Percentiles rank a stretch among this genome's conserved stretches.
These are phyloP conservation scores for Rhizopus delemar DNA, from an alignment of 371 early-diverging fungal genomes.

Conservation along the genomic window DNA sequence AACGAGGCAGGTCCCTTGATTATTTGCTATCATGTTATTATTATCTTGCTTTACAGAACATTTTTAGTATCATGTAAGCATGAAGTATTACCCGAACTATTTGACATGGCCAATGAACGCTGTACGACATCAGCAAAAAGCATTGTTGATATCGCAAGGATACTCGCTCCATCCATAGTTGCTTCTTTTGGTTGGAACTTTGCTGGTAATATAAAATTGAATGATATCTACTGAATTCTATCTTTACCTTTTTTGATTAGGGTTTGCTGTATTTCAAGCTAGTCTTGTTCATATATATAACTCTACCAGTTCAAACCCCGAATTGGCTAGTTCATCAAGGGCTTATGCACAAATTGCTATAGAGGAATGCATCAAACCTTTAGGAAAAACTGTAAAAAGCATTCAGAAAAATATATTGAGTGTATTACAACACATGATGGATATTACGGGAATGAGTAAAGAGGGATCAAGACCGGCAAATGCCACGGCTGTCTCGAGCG, in stretches of 20 bases:
- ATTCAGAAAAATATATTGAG: constrained; percentile 14
- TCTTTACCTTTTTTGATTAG: background rate
- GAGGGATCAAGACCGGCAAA: background rate
- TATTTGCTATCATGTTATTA: constrained; percentile 41
- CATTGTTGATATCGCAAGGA: constrained; percentile 45
- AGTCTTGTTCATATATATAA: constrained; percentile 33
- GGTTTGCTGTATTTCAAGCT: constrained; percentile 35
- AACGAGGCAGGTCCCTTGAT: constrained; percentile 49
- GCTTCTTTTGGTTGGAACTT: constrained; percentile 30
- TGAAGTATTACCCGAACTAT: constrained; percentile 23
- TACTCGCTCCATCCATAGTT: constrained; percentile 15
- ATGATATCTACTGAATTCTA: background rate
- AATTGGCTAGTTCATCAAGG: constrained; percentile 20
- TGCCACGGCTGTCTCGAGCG: no score
- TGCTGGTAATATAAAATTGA: constrained; percentile 17
- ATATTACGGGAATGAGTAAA: constrained; percentile 22
- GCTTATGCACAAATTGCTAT: constrained; percentile 23
- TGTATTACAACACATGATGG: constrained; percentile 22
- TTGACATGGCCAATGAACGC: constrained; percentile 25
- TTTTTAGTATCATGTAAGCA: constrained; percentile 35
- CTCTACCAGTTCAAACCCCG: constrained; percentile 21
- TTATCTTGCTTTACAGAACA: constrained; percentile 56
- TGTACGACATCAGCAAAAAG: constrained; percentile 55
- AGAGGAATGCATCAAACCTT: constrained; percentile 30
- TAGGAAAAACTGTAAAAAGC: constrained; percentile 13